phyloP scores from a whole-genome alignment of 352 stramenopile species.

The Phytopythium kandeliae region DNA sequence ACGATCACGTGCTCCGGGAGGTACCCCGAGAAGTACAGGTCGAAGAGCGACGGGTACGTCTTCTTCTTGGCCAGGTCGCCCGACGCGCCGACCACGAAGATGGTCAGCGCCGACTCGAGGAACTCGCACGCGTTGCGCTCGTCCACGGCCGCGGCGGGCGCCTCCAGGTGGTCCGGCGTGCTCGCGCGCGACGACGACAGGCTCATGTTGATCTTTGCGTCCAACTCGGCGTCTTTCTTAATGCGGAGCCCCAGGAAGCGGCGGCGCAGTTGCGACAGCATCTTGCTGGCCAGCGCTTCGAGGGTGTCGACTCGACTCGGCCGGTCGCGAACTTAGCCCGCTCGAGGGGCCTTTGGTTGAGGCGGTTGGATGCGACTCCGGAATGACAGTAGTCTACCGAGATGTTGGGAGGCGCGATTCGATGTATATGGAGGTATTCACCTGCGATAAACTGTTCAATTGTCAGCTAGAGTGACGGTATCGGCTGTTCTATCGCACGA shows the following conservation, averaged over 20 bases:
- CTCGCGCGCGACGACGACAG: slow-evolving; percentile 18
- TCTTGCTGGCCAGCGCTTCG: slow-evolving; percentile 5
- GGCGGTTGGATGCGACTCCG: no score
- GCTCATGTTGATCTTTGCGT: slow-evolving; percentile 27
- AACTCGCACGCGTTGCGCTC: slow-evolving; percentile 66
- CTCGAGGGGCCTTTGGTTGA: no score
- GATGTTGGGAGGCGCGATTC: no score
- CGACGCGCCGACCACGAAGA: slow-evolving; percentile 86
- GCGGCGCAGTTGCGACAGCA: slow-evolving; percentile 38
- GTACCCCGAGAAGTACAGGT: slow-evolving; percentile 74
- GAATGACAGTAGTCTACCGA: no score
- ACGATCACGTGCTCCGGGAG: slow-evolving; percentile 81
- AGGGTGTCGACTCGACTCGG: not conserved
- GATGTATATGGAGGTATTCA: no score
- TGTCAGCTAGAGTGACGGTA: no score
- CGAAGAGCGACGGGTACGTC: slow-evolving; percentile 90
- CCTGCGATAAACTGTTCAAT: no score
- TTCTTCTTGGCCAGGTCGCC: slow-evolving; percentile 90
- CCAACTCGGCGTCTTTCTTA: slow-evolving; percentile 27
- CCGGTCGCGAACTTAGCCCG: not conserved
- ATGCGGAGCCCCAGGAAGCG: slow-evolving; percentile 30
- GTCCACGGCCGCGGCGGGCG: slow-evolving; percentile 15
- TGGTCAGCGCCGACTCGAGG: slow-evolving; percentile 57
- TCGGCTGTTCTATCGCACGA: no score
- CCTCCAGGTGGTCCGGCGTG: slow-evolving; percentile 3